Conservation (phyloP, 768 basidiomycete species). For the Coprinellus micaceus region DNA sequence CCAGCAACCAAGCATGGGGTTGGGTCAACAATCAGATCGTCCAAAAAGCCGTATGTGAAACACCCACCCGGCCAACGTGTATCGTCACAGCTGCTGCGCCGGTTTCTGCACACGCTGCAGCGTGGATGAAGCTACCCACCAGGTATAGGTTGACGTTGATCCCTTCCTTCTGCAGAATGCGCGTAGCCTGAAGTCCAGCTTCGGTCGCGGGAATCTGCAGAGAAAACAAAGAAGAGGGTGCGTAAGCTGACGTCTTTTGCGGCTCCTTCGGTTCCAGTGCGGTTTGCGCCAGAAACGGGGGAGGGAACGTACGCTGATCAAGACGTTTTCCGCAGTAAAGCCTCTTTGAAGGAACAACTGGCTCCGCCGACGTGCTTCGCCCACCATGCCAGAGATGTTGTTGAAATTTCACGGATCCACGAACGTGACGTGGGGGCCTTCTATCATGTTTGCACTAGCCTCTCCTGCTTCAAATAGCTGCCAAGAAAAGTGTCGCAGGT, state of each 20-base stretch:
- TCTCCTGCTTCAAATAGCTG: slow-evolving; percentile 52
- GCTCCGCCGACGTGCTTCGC: slow-evolving; percentile 39
- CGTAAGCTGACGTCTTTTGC: neutral
- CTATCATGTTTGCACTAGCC: slow-evolving; percentile 36
- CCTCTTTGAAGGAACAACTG: slow-evolving; percentile 38
- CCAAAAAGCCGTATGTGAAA: slow-evolving; percentile 4
- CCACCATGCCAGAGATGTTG: slow-evolving; percentile 35
- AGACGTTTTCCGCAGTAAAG: slow-evolving; percentile 34
- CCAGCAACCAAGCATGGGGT: neutral
- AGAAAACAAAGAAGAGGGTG: slow-evolving; percentile 2
- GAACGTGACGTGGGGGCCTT: slow-evolving; percentile 47
- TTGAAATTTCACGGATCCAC: slow-evolving; percentile 47
- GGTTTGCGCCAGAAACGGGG: neutral
- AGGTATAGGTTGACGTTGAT: slow-evolving; percentile 49
- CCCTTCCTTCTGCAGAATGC: slow-evolving; percentile 32
- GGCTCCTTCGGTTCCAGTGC: neutral
- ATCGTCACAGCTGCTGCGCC: slow-evolving; percentile 47
- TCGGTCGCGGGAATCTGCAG: slow-evolving; percentile 56
- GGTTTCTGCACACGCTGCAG: slow-evolving; percentile 51
- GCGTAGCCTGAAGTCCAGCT: slow-evolving; percentile 47
- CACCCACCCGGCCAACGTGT: slow-evolving; percentile 45
- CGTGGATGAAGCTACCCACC: slow-evolving; percentile 54
- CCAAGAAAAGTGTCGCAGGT: neutral
- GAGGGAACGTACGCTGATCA: slow-evolving; percentile 45
- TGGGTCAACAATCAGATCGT: neutral